Conservation (phyloP, 2,329 filamentous ascomycete species). For the Fusarium concolor region DNA sequence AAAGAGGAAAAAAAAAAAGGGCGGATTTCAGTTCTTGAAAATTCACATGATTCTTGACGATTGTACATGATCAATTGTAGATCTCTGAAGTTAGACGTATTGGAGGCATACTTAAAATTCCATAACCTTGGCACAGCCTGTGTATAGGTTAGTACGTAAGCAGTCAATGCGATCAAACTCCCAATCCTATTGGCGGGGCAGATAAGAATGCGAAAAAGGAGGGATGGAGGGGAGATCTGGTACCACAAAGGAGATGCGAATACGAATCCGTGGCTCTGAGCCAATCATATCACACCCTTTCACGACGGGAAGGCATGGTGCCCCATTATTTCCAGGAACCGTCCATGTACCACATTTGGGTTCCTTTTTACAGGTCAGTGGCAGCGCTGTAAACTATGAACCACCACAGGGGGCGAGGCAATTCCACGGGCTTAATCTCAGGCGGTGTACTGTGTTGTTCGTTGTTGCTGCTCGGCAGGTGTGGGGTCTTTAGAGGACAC, state of each 20-base stretch:
- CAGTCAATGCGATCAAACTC: slow-evolving; percentile 1
- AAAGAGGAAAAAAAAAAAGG: neutral
- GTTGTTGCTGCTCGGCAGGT: slow-evolving; percentile 23
- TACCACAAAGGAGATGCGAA: slow-evolving; percentile 36
- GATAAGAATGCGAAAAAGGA: slow-evolving; percentile 44
- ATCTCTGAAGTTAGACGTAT: neutral
- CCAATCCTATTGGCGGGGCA: slow-evolving; percentile 11
- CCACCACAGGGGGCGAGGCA: slow-evolving; percentile 1
- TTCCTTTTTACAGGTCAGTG: slow-evolving; percentile 23
- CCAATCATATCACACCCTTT: slow-evolving; percentile 33
- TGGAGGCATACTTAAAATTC: neutral
- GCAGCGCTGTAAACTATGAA: slow-evolving; percentile 14
- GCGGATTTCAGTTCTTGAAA: neutral
- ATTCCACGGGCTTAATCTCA: slow-evolving; percentile 20
- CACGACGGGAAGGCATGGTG: neutral
- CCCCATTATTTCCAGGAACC: slow-evolving; percentile 35
- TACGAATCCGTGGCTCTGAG: slow-evolving; percentile 31
- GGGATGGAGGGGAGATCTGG: slow-evolving; percentile 34
- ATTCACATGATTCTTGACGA: neutral
- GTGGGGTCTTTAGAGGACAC: slow-evolving; percentile 26
- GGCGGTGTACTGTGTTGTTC: slow-evolving; percentile 32
- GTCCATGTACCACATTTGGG: slow-evolving; percentile 5
- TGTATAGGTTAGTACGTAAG: slow-evolving; percentile 25
- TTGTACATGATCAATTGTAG: slow-evolving; percentile 8
- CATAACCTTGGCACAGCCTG: neutral